Base-by-base conservation (phyloP, 1,284 basidiomycete genomes). In the Boletellus deceptivus region DNA sequence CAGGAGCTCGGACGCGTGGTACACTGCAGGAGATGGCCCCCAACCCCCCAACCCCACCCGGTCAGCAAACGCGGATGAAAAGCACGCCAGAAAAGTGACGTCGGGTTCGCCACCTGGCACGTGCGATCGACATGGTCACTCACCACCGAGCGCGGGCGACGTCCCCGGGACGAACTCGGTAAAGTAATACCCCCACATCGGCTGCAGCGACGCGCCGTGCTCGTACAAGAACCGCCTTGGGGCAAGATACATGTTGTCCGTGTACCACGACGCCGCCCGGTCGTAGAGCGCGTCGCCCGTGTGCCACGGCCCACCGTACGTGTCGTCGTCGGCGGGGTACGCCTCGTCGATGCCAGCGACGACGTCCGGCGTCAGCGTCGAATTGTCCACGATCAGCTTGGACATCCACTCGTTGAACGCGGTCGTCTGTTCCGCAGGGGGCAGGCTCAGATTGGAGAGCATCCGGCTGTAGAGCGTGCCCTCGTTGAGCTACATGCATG, bases 251-350 rank as follows among this genome's bases (percentile, higher is more conserved):
- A 82, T 82, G 47, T 74, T 69, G 53, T 79, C 79, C 0, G 76
- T 78, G 57, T 83, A 84, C 75, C 76, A 83, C 1, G 79, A 70
- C 44, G 67, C 74, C 0, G 72, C 76, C 46, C 82, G 65, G 56
- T 83, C 81, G 46, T 79, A 83, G 14, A 84, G 64, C 7, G 76
- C 77, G 58, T 84, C 80, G 0, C 80, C 80, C 0, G 79, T 83
- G 50, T 77, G 77, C 65, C 80, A 82, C 0, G 73, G 72, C 3
- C 73, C 77, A 2, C 77, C 78, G 2, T 70, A 59, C 9, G 64
- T 63, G 10, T 72, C 62, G 49, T 80, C 77, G 49, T 81, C 77
- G 0, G 74, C 74, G 1, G 78, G 77, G 60, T 73, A 84, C 4
- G 76, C 52, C 0, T 46, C 34, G 31, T 75, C 60, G 35, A 80